Conservation (phyloP, 1,284 basidiomycete genomes). For the Ustilago lituana region DNA sequence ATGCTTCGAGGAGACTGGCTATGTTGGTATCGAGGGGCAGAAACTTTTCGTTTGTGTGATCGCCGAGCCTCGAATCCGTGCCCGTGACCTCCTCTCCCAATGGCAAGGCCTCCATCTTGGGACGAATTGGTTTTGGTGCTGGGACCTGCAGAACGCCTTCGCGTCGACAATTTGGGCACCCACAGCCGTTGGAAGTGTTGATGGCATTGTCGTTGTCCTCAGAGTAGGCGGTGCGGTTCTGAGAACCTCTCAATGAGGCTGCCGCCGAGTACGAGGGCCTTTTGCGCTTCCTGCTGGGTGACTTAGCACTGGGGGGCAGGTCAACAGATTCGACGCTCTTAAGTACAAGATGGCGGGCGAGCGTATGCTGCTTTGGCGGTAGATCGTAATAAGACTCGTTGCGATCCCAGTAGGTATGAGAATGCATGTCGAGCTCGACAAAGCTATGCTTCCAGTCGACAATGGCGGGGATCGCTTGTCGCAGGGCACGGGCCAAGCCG, state of each 20-base stretch:
- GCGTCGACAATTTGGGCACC: conserved; percentile 2
- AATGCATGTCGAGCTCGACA: conserved; percentile 22
- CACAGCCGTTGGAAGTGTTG: neutral
- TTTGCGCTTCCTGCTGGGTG: conserved; percentile 30
- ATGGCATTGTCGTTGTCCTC: conserved; percentile 3
- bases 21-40: conserved; percentile 44
- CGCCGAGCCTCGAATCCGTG: conserved; percentile 28
- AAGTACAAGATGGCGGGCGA: conserved; percentile 34
- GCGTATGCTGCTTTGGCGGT: conserved; percentile 29
- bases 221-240: neutral
- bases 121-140: too few relatives aligned
- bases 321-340: conserved; percentile 30
- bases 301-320: conserved; percentile 13
- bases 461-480: conserved; percentile 25
- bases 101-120: conserved; percentile 12
- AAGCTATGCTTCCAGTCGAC: conserved; percentile 41
- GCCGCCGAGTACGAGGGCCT: too few relatives aligned
- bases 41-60: conserved; percentile 12
- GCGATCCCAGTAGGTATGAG: conserved; percentile 41
- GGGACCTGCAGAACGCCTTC: too few relatives aligned
- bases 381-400: conserved; percentile 39
- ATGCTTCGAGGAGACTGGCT: conserved; percentile 44
- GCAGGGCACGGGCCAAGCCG: conserved; percentile 24
- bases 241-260: neutral
- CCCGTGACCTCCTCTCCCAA: conserved; percentile 14